Evolutionary conservation across 495 filamentous ascomycete genomes (phyloP).

Genomic region (Thermochaetoides thermophila): DNA sequence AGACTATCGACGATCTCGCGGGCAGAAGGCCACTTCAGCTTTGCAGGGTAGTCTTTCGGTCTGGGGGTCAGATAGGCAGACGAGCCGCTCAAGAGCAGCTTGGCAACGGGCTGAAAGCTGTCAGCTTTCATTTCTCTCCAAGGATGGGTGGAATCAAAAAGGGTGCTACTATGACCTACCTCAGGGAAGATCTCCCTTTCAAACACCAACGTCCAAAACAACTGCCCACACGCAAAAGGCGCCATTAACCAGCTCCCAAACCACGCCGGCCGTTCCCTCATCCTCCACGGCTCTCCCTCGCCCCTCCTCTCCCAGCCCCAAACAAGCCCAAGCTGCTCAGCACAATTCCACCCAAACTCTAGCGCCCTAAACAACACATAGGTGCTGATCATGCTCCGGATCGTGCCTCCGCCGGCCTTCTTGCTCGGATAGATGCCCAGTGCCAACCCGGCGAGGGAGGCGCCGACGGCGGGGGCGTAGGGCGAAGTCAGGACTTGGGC

Average conservation of each 20-base stretch:
- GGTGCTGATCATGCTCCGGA: constrained; percentile 65
- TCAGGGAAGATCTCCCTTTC: constrained; percentile 75
- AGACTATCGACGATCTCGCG: constrained; percentile 70
- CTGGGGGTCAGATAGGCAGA: constrained; percentile 62
- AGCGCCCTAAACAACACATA: constrained; percentile 63
- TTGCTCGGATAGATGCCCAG: constrained; percentile 64
- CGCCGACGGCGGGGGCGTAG: constrained; percentile 76
- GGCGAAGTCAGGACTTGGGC: constrained; percentile 60
- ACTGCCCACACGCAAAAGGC: constrained; percentile 78
- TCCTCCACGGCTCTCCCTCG: constrained; percentile 21
- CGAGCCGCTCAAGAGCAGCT: constrained; percentile 58
- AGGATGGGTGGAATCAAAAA: too few relatives aligned
- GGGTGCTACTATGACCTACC: too few relatives aligned
- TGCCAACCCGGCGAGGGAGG: constrained; percentile 68
- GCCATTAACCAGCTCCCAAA: constrained; percentile 95
- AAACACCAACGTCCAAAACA: constrained; percentile 85
- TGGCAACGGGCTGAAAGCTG: constrained; percentile 38
- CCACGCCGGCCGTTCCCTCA: constrained; percentile 54
- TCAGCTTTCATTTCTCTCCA: too few relatives aligned
- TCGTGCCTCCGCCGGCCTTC: too few relatives aligned
- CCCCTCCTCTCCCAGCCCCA: constrained; percentile 36
- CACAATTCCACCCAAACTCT: constrained; percentile 74
- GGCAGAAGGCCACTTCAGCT: constrained; percentile 57
- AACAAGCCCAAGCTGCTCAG: constrained; percentile 69
- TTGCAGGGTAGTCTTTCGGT: constrained; percentile 51